phyloP scores from a whole-genome alignment of 2,329 filamentous ascomycete genomes.

The Seiridium cupressi region DNA sequence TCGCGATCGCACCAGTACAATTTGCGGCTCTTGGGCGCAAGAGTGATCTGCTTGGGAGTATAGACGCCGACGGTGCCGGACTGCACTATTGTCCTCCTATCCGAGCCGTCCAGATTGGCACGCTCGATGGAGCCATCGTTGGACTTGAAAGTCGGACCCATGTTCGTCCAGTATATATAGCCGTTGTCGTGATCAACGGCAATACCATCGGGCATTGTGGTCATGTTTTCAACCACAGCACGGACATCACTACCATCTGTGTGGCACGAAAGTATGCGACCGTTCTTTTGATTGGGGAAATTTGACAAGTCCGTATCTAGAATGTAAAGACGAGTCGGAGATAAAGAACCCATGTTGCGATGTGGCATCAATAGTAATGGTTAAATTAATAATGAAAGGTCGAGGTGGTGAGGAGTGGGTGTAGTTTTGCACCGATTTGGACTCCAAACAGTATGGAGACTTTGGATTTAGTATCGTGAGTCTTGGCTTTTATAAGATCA shows the following conservation, averaged over 20 bases:
- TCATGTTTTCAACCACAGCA: conserved; percentile 13
- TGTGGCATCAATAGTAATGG: neutral
- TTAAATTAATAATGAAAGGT: neutral
- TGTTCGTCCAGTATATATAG: conserved; percentile 36
- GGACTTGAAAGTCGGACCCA: conserved; percentile 28
- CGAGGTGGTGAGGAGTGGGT: too few species aligned
- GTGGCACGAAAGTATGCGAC: conserved; percentile 9
- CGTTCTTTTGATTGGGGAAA: conserved; percentile 4
- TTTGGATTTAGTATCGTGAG: too few species aligned
- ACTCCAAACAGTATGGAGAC: too few species aligned
- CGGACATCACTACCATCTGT: conserved; percentile 9
- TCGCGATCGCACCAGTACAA: conserved; percentile 27
- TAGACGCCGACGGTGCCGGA: conserved; percentile 28
- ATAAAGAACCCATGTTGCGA: conserved; percentile 5
- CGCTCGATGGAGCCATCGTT: conserved; percentile 33
- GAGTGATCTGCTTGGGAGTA: conserved; percentile 29
- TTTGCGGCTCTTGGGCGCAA: neutral
- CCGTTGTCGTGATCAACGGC: conserved; percentile 19
- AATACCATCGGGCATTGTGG: conserved; percentile 22
- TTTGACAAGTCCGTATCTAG: conserved; percentile 11
- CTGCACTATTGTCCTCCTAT: conserved; percentile 34
- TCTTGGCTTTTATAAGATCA: too few species aligned
- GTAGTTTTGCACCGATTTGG: too few species aligned
- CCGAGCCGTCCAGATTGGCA: conserved; percentile 35
- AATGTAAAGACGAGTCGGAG: conserved; percentile 9